Evolutionary conservation across 768 basidiomycete species (phyloP).

Genomic region (Strobilomyces confusus): DNA sequence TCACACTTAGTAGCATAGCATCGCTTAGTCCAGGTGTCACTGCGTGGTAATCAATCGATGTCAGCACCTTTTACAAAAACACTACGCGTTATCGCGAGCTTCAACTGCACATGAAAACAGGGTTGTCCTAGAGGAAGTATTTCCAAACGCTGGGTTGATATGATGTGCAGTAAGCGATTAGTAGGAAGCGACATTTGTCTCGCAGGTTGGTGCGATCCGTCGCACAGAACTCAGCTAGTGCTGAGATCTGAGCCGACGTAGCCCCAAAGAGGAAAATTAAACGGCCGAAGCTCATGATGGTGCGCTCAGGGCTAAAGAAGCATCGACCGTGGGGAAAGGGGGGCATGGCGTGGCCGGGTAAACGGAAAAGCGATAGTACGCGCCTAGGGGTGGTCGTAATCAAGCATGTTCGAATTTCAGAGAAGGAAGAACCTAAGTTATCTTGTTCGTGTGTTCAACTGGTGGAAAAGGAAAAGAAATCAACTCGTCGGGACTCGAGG

Average conservation of each 20-base stretch:
- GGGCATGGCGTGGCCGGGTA: neutral
- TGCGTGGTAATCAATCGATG: too few relatives aligned
- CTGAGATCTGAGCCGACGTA: neutral
- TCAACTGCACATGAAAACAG: too few relatives aligned
- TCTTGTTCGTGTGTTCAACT: conserved; percentile 4
- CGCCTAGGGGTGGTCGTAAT: conserved; percentile 7
- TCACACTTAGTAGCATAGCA: too few relatives aligned
- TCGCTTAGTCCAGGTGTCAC: too few relatives aligned
- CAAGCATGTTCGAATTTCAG: neutral
- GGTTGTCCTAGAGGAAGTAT: neutral
- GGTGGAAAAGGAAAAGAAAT: neutral
- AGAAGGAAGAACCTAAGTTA: conserved; percentile 14
- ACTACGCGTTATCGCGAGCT: too few relatives aligned
- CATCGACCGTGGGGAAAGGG: conserved; percentile 10
- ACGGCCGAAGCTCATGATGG: conserved; percentile 9
- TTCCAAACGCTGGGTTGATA: too few relatives aligned
- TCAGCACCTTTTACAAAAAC: too few relatives aligned
- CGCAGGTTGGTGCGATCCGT: conserved; percentile 1
- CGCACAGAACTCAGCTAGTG: conserved; percentile 1
- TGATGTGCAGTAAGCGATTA: neutral
- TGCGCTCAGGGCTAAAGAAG: conserved; percentile 11
- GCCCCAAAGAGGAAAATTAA: conserved; percentile 9
- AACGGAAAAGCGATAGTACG: neutral
- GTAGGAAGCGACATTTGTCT: conserved; percentile 1
- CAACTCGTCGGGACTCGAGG: neutral